Conservation (phyloP, 139 green algal genomes). For the Coelastrella sp. region DNA sequence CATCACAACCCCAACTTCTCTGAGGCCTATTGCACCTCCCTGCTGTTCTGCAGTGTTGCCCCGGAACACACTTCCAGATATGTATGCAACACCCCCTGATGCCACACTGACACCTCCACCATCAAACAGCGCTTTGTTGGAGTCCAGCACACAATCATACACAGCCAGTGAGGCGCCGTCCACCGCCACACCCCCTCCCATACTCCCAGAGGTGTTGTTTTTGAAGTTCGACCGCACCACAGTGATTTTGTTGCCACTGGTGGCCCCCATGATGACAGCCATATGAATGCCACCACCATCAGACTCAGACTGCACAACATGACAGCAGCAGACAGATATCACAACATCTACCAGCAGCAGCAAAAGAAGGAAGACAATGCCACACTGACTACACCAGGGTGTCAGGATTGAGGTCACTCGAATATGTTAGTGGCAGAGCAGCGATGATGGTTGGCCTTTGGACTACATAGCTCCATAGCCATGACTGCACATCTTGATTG, state of each 20-base stretch:
- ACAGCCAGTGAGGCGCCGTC: not conserved
- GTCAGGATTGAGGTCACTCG: not conserved
- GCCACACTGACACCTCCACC: not conserved
- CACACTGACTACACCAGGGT: not conserved
- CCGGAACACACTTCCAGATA: not conserved
- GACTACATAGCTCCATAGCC: too few species aligned
- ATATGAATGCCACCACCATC: slow-evolving; percentile 8
- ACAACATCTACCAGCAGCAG: not conserved
- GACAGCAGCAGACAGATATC: too few species aligned
- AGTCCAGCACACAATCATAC: not conserved
- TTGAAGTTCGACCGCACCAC: not conserved
- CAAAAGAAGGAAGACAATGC: slow-evolving; percentile 5
- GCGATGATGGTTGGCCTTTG: not conserved
- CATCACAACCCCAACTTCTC: not conserved
- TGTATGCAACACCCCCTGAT: not conserved
- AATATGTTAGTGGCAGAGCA: not conserved
- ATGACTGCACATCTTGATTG: not conserved
- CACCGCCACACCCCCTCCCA: slow-evolving; percentile 4
- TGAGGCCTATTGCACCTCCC: not conserved
- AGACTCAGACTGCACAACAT: too few species aligned
- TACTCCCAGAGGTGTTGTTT: slow-evolving; percentile 8
- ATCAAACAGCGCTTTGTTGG: not conserved
- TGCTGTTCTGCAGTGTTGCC: not conserved
- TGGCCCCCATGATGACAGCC: not conserved
- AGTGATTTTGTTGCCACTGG: too few species aligned